These are phyloP conservation scores for Monilinia laxa DNA, from an alignment of 2,329 filamentous ascomycete genomes.

Conservation along the genomic window DNA sequence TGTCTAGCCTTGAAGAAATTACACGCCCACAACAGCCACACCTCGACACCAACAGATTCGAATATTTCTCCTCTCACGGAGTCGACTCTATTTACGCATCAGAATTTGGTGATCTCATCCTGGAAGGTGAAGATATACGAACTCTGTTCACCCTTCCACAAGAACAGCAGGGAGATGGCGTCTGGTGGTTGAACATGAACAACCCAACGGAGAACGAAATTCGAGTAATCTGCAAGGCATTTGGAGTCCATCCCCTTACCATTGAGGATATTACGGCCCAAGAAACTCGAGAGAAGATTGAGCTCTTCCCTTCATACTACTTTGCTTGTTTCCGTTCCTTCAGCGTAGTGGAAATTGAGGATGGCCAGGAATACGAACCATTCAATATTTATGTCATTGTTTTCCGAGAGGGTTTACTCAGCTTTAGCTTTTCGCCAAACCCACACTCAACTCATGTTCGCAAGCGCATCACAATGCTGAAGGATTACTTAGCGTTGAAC, in stretches of 20 bases:
- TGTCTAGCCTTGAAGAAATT: conserved; percentile 39
- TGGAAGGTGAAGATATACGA: conserved; percentile 85
- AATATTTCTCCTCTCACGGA: conserved; percentile 94
- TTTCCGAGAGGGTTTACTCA: conserved; percentile 90
- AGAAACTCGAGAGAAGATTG: conserved; percentile 96
- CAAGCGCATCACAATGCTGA: conserved; percentile 85
- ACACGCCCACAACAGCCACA: conserved; percentile 40
- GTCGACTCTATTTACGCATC: conserved; percentile 91
- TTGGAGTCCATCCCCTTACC: conserved; percentile 92
- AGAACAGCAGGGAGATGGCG: conserved; percentile 65
- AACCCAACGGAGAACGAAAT: conserved; percentile 88
- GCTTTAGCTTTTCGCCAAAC: conserved; percentile 89
- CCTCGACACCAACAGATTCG: conserved; percentile 76
- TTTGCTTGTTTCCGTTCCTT: conserved; percentile 98
- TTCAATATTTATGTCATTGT: conserved; percentile 97
- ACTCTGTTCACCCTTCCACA: conserved; percentile 75
- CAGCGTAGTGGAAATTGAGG: conserved; percentile 72
- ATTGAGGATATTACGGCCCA: conserved; percentile 95
- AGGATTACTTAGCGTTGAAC: conserved; percentile 91
- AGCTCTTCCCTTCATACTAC: conserved; percentile 96
- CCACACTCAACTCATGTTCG: conserved; percentile 85
- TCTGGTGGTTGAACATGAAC: conserved; percentile 98
- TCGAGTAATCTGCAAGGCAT: conserved; percentile 84
- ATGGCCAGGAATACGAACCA: conserved; percentile 82
- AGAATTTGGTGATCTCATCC: conserved; percentile 81